Conservation (phyloP, 2,329 filamentous ascomycete genomes). For the Hypoxylon sp. region DNA sequence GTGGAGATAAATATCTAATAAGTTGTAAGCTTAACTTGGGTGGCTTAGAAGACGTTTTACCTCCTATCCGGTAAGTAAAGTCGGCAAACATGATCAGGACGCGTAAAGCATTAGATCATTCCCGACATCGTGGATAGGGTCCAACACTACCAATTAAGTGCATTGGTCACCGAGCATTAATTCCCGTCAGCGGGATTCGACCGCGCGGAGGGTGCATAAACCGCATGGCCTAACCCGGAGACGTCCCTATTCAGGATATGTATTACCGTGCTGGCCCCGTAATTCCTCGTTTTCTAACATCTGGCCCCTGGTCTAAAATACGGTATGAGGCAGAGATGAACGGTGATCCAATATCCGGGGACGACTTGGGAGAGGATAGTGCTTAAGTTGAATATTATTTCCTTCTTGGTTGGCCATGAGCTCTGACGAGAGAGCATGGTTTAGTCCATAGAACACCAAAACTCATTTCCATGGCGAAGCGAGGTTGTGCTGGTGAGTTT, state of each 20-base stretch:
- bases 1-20: not conserved
- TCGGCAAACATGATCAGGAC: conserved; percentile 1
- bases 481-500: conserved; percentile 1
- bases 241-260: conserved; percentile 20
- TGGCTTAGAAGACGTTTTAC: not conserved
- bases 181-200: conserved; percentile 16
- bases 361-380: too few species aligned
- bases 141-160: conserved; percentile 7
- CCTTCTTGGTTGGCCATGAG: too few species aligned
- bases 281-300: conserved; percentile 5
- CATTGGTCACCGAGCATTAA: conserved; percentile 5
- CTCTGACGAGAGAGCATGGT: too few species aligned
- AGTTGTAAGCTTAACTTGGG: too few species aligned
- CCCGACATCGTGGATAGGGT: conserved; percentile 16
- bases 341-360: too few species aligned
- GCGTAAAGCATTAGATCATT: conserved; percentile 10
- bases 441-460: too few species aligned
- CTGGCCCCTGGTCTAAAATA: conserved; percentile 2
- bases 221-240: conserved; percentile 22
- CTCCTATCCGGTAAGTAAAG: not conserved
- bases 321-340: not conserved
- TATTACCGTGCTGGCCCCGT: conserved; percentile 3
- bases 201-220: conserved; percentile 14
- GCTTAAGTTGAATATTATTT: too few species aligned
- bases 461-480: not conserved